A percentile compares a stretch with the other conserved stretches of the same genome.
These are phyloP conservation scores for Candida michaelii DNA, from an alignment of 805 yeast species.

Conservation along the genomic window DNA sequence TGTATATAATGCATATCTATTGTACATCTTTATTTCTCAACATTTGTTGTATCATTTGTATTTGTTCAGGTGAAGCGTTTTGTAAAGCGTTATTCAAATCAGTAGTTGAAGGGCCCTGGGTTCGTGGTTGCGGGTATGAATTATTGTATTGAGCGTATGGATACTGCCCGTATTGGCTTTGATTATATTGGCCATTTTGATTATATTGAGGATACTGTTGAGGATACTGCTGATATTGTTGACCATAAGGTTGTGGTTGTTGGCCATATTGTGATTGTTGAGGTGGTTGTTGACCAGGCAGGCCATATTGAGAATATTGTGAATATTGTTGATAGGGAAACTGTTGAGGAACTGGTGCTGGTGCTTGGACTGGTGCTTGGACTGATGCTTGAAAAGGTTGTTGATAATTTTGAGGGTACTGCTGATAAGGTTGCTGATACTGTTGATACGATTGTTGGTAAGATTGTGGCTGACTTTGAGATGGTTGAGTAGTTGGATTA, in stretches of 20 bases:
- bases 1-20: conserved; percentile 7
- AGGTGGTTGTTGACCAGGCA: conserved; percentile 3
- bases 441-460: conserved; percentile 7
- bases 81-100: conserved; percentile 12
- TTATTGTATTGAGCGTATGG: conserved; percentile 5
- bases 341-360: background rate
- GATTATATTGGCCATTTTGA: conserved; percentile 3
- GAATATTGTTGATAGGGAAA: background rate
- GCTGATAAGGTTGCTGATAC: conserved; percentile 11
- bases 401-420: conserved; percentile 16
- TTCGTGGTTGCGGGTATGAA: conserved; percentile 1
- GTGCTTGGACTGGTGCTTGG: conserved; percentile 6
- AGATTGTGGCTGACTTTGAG: too few species aligned
- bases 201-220: conserved; percentile 6
- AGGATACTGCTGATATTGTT: conserved; percentile 8
- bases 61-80: conserved; percentile 20
- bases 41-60: conserved; percentile 28
- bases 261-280: conserved; percentile 4
- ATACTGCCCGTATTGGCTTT: background rate
- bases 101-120: conserved; percentile 9
- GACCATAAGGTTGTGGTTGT: conserved; percentile 8
- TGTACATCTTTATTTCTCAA: conserved; percentile 19
- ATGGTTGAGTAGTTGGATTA: conserved; percentile 13
- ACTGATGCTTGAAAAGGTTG: conserved; percentile 4
- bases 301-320: conserved; percentile 8